Evolutionary conservation across 768 basidiomycete species (phyloP), one percentile per base, ranked within the genome.

Genomic region (Russula virescens): DNA sequence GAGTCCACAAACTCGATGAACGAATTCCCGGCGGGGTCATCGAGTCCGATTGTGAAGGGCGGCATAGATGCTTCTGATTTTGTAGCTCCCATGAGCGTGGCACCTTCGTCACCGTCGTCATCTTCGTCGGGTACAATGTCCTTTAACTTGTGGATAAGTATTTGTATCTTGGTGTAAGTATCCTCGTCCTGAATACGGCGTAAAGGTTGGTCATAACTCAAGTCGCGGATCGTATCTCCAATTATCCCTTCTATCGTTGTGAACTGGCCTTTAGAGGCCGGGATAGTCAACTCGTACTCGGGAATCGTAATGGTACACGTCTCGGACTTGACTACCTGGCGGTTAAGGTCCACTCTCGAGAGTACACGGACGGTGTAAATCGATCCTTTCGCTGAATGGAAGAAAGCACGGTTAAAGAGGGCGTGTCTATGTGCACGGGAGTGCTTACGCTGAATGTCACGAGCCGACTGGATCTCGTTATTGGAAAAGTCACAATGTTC

Each of bases 241-340:
- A 99, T 75, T 66, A 98, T 83, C 42, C 97, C 96, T 73, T 99
- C 97, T 52, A 98, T 83, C 2, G 94, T 99, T n/a, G 96, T 98
- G 14, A 99, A 83, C 71, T 97, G 94, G 11, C 96, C 96, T 18
- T 91, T 84, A 8, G 85, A 83, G 0, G 90, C 79, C 0, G 97
- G 97, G 34, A 99, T 89, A 2, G 93, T 96, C 64, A 99, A 81
- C 67, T 94, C 86, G 68, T 89, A 83, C 72, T 98, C 94, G 21
- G 93, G 91, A 60, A 99, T 87, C 49, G 78, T 71, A 68, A 98
- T 81, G 61, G 90, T 87, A 75, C 91, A 90, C 10, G 84, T 82
- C 9, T 85, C 78, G 1, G 94, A 94, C 67, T 95, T 91, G 69
- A 99, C 90, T 68, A 99, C 80, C 74, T 98, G 96, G 1, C 97